Percentiles rank a stretch among this genome's conserved stretches.
These are phyloP conservation scores for Tetrapyrgos nigripes DNA, from an alignment of 1,284 basidiomycete genomes.

Conservation along the genomic window DNA sequence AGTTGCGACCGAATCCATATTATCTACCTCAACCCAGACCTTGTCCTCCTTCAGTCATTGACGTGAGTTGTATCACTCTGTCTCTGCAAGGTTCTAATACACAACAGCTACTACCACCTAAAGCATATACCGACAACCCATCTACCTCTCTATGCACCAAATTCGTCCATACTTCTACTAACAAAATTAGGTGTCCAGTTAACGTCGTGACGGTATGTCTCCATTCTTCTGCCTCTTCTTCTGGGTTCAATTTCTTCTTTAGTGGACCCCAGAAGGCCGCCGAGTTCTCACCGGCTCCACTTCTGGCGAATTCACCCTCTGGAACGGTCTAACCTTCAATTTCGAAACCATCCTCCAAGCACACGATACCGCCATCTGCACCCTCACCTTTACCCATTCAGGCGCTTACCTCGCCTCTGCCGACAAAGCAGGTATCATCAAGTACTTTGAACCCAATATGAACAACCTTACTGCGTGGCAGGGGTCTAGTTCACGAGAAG, in stretches of 20 bases:
- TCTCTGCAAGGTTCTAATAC: slow-evolving; percentile 22
- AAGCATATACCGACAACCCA: slow-evolving; percentile 88
- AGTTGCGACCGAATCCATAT: slow-evolving; percentile 75
- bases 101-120: slow-evolving; percentile 85
- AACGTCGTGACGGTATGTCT: slow-evolving; percentile 87
- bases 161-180: slow-evolving; percentile 97
- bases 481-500: slow-evolving; percentile 81
- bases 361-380: slow-evolving; percentile 93
- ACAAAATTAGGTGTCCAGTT: slow-evolving; percentile 97
- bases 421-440: slow-evolving; percentile 94
- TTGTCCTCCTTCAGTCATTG: slow-evolving; percentile 82
- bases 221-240: neutral
- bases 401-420: slow-evolving; percentile 92
- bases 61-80: slow-evolving; percentile 58
- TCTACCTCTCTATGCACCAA: slow-evolving; percentile 94
- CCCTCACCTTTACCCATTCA: slow-evolving; percentile 90
- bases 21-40: slow-evolving; percentile 82
- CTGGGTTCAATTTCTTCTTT: neutral
- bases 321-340: slow-evolving; percentile 99
- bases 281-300: slow-evolving; percentile 94
- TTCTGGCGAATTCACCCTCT: slow-evolving; percentile 97
- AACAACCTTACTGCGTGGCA: slow-evolving; percentile 96
- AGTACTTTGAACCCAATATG: slow-evolving; percentile 99
- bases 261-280: slow-evolving; percentile 98
- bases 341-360: slow-evolving; percentile 99